Evolutionary conservation across 192 early-diverging fungal species (phyloP).

Genomic region (Gryganskiella cystojenkinii): DNA sequence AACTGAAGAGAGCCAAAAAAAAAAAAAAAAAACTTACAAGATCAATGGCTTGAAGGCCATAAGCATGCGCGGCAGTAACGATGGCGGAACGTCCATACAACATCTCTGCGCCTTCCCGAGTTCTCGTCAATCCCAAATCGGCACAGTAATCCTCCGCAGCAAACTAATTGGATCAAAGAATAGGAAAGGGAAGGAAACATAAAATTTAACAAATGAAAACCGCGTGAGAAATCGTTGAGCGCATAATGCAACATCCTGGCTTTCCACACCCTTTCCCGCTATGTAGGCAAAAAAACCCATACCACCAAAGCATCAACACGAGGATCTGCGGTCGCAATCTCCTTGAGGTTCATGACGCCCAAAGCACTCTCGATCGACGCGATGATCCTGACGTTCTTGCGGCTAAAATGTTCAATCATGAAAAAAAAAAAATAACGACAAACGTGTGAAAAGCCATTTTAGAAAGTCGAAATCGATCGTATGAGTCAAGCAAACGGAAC

Average conservation of each 20-base stretch:
- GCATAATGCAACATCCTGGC: no score
- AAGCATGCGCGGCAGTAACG: conserved; percentile 84
- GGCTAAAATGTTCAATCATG: conserved; percentile 46
- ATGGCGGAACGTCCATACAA: conserved; percentile 82
- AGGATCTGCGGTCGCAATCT: conserved; percentile 78
- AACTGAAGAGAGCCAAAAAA: neutral
- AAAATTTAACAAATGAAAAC: no score
- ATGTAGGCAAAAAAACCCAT: conserved; percentile 9
- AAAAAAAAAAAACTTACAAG: conserved; percentile 61
- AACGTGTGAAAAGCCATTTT: neutral
- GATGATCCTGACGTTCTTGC: conserved; percentile 79
- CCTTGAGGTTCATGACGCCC: conserved; percentile 87
- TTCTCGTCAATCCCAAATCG: conserved; percentile 85
- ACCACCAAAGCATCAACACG: conserved; percentile 86
- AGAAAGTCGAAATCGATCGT: no score
- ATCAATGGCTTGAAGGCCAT: conserved; percentile 92
- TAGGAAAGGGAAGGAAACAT: neutral
- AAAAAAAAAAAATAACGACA: neutral
- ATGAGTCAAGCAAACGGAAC: no score
- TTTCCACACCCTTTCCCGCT: no score
- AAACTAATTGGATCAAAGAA: conserved; percentile 54
- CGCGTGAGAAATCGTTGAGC: no score
- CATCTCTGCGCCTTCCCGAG: conserved; percentile 77
- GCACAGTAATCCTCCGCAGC: conserved; percentile 98
- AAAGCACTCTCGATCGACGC: conserved; percentile 91